Conservation (phyloP, 805 yeast species). For the Barnettozyma botsteinii region DNA sequence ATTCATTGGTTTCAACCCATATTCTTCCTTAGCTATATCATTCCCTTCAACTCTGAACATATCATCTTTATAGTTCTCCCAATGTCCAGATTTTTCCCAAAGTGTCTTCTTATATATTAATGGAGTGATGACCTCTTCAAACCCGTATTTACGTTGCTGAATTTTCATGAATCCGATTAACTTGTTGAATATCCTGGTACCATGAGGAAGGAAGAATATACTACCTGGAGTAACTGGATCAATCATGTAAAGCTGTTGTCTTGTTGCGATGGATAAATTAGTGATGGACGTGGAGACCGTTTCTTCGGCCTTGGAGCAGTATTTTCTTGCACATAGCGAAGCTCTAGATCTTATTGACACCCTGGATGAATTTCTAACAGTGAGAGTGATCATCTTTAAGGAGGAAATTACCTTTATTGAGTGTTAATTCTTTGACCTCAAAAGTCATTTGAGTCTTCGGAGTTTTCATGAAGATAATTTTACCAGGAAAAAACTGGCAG, state of each 20-base stretch:
- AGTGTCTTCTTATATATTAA: conserved; percentile 73
- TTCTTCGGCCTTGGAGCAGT: conserved; percentile 8
- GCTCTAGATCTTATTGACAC: neutral
- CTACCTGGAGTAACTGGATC: conserved; percentile 88
- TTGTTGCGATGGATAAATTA: conserved; percentile 26
- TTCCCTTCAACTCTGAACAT: conserved; percentile 82
- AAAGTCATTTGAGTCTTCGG: no score
- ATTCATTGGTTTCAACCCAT: conserved; percentile 91
- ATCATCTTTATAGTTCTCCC: conserved; percentile 91
- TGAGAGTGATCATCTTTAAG: neutral
- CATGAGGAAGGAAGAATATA: conserved; percentile 87
- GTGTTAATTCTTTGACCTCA: no score
- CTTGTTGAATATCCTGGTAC: conserved; percentile 79
- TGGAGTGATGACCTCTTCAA: conserved; percentile 90
- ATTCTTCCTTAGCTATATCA: conserved; percentile 39
- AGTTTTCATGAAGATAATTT: no score
- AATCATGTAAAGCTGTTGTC: conserved; percentile 72
- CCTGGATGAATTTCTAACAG: neutral
- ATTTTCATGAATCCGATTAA: conserved; percentile 76
- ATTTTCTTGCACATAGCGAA: neutral
- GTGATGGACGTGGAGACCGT: conserved; percentile 17
- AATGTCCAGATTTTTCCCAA: conserved; percentile 93
- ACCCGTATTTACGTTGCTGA: conserved; percentile 77
- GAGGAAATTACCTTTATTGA: no score
- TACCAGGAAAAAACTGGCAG: no score